Evolutionary conservation across 164 flowering plant genomes (phyloP), one percentile per base, ranked within the genome.

Genomic region (Vitis labrusca): DNA sequence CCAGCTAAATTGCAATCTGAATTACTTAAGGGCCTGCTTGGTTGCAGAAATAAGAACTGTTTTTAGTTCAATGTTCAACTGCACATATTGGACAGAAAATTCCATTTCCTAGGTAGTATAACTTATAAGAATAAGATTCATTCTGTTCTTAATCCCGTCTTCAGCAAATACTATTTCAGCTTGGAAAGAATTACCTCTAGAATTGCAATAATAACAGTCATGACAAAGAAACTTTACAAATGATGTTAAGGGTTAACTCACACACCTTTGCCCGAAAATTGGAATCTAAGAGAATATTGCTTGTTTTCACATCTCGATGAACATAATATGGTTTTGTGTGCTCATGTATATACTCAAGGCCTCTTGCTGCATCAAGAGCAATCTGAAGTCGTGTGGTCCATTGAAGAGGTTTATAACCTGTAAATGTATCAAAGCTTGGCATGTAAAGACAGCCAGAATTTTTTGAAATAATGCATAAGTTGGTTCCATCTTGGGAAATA

Each of bases 281-380:
- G 17, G 66, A 47, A 55, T 78, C 82, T 57, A 83, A 53, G 8
- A 83, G 73, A 52, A 83, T 80, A 66, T 80, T 83, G 59, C 80
- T 70, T 2, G 80, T 63, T 74, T 83, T 83, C 50, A 80, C 68
- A 63, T 80, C 84, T 48, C 82, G 71, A 50, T 83, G 84, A n/a
- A 80, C 73, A 72, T 74, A 78, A 27, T 37, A 64, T 1, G 81
- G 79, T 50, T 62, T 71, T 61, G 81, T 76, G 61, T 76, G 75
- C 66, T 55, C 27, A 71, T 83, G 84, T 58, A 80, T 74, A 58
- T 74, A 80, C 63, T 83, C 84, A 11, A 83, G 77, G 29, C 84
- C 84, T 72, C 55, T 70, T 6, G 84, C 85, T 9, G 80, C 77
- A 75, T 83, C 82, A 66, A 81, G 81, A 7, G 86, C 82, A 67